Percentiles rank a stretch among this genome's conserved stretches.
phyloP scores from a whole-genome alignment of 176 grass and related monocot species.

The Oryza nivara region DNA sequence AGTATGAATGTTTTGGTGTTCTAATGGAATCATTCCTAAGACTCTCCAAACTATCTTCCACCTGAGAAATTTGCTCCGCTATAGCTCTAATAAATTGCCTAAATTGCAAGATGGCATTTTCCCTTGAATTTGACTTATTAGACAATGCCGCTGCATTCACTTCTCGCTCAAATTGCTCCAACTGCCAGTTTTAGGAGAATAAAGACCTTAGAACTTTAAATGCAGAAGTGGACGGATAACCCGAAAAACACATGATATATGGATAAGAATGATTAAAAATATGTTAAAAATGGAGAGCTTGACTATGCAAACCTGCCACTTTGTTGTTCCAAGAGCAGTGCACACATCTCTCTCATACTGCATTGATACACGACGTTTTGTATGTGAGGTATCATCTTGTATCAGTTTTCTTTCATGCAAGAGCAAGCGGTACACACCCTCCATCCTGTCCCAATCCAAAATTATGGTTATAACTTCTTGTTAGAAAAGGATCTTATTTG shows the following conservation, averaged over 20 bases:
- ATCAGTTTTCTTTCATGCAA: slow-evolving; percentile 79
- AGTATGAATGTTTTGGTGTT: slow-evolving; percentile 60
- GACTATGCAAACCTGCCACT: slow-evolving; percentile 74
- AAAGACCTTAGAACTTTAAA: slow-evolving; percentile 37
- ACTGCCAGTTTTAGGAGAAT: slow-evolving; percentile 49
- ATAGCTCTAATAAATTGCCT: slow-evolving; percentile 82
- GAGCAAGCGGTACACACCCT: slow-evolving; percentile 69
- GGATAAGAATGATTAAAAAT: neutral
- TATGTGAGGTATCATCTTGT: slow-evolving; percentile 48
- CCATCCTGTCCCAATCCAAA: slow-evolving; percentile 67
- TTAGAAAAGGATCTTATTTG: neutral
- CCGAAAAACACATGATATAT: neutral
- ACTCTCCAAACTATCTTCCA: slow-evolving; percentile 58
- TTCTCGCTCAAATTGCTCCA: slow-evolving; percentile 91
- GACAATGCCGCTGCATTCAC: slow-evolving; percentile 69
- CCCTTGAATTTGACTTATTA: slow-evolving; percentile 79
- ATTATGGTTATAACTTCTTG: neutral
- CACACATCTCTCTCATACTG: slow-evolving; percentile 71
- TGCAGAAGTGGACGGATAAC: neutral
- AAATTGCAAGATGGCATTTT: slow-evolving; percentile 88
- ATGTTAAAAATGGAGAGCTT: slow-evolving; percentile 32
- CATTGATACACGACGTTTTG: slow-evolving; percentile 54
- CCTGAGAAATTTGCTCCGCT: slow-evolving; percentile 64
- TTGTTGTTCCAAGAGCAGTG: slow-evolving; percentile 80
- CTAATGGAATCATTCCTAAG: slow-evolving; percentile 46